Base-by-base conservation (phyloP, 2,329 filamentous ascomycete species). In the Pleurostoma richardsiae region DNA sequence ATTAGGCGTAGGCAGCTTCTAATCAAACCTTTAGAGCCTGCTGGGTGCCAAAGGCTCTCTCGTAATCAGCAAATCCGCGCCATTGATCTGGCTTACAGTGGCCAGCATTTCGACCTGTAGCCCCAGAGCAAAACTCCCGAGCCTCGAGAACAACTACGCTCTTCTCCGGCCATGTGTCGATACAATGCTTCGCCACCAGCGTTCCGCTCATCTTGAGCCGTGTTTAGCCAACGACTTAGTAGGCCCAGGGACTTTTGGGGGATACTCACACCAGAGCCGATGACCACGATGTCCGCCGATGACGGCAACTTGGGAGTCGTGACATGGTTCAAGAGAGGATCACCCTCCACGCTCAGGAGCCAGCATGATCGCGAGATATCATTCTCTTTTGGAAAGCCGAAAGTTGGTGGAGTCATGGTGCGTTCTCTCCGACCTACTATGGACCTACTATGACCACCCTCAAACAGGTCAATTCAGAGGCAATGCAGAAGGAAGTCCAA, bases 61-160 rank as follows among this genome's bases (percentile, higher is more conserved):
- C 40, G 4, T 46, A 46, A 30, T 46, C 41, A 10, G 6, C 40
- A 19, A 42, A 46, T 6, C 44, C 44, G 31, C 44, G 39, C 44
- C 33, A 46, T 29, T 46, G 44, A 4, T 46, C 44, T 27, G 44
- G 44, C 19, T 46, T 46, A 36, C 33, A 36, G n/a, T 36, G 33
- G n/a, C 33, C 33, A 39, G 45, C 45, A 39, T 48, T 48, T 2
- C 51, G 29, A 4, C 51, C 51, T 29, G 51, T 53, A 4, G 51
- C 51, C n/a, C 51, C 49, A 5, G 41, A 45, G 27, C 51, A 53
- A 39, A 53, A 51, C 29, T 53, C 51, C 4, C 51, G 49, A 4
- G 51, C 49, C 46, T 53, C 51, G 10, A 53, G 46, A 6, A 53
- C 49, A 5, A 53, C 49, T n/a, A 51, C 46, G 10, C 41, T 50